A percentile compares a stretch with the other conserved stretches of the same genome.
These are phyloP conservation scores for Leishmania gerbilli DNA, from an alignment of 208 protist genomes.

Conservation along the genomic window DNA sequence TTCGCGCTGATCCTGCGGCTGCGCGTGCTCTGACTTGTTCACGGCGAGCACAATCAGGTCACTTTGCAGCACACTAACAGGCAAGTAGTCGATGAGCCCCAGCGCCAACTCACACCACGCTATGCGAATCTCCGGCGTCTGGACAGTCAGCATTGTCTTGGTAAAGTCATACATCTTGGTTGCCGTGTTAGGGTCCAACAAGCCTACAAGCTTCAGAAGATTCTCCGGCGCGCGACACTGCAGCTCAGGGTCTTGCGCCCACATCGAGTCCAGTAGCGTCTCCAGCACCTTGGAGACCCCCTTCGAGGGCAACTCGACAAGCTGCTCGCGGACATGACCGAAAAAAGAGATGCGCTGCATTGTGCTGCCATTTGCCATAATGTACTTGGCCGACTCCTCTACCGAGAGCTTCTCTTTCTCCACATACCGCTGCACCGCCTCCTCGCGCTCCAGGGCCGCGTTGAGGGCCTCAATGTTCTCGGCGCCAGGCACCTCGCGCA, in stretches of 20 bases:
- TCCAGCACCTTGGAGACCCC: slow-evolving; percentile 69
- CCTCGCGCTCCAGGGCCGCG: slow-evolving; percentile 80
- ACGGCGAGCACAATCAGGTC: slow-evolving; percentile 74
- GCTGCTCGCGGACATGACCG: slow-evolving; percentile 61
- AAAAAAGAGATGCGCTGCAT: slow-evolving; percentile 86
- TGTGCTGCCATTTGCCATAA: slow-evolving; percentile 91
- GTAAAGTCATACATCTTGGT: slow-evolving; percentile 80
- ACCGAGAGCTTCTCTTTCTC: slow-evolving; percentile 83
- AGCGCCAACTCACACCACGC: slow-evolving; percentile 84
- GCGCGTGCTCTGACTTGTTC: slow-evolving; percentile 83
- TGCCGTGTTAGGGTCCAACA: slow-evolving; percentile 54
- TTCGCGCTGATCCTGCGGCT: slow-evolving; percentile 89
- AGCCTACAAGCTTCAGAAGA: slow-evolving; percentile 56
- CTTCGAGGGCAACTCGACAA: slow-evolving; percentile 55
- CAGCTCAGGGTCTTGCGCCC: slow-evolving; percentile 86
- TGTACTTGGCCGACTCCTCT: slow-evolving; percentile 82
- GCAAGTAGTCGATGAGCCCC: slow-evolving; percentile 61
- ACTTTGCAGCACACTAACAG: slow-evolving; percentile 53
- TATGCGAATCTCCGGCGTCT: slow-evolving; percentile 71
- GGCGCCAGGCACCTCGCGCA: slow-evolving; percentile 78
- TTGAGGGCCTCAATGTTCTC: slow-evolving; percentile 90
- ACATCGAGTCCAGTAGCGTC: slow-evolving; percentile 87
- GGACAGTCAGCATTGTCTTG: slow-evolving; percentile 88
- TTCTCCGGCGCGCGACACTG: slow-evolving; percentile 78
- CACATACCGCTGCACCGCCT: slow-evolving; percentile 90